Percentiles rank a stretch among this genome's conserved stretches.
phyloP scores from a whole-genome alignment of 306 rosid species.

The Betula pendula region DNA sequence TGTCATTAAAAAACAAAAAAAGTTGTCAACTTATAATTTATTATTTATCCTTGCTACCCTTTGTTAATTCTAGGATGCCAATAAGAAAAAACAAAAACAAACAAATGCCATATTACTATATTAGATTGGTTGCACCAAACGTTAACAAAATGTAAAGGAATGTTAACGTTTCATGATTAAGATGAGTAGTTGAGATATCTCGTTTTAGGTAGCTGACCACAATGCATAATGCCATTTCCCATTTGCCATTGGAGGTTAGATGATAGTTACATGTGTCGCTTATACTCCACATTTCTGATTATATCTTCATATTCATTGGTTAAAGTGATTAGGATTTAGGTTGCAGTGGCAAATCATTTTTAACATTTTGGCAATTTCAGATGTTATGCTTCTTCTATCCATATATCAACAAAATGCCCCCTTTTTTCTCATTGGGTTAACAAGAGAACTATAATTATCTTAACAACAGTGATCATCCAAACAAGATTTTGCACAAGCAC shows the following conservation, averaged over 20 bases:
- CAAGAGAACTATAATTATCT: too few species aligned
- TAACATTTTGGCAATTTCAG: neutral
- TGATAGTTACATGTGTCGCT: neutral
- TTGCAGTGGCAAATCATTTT: neutral
- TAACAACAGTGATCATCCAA: too few species aligned
- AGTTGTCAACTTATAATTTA: too few species aligned
- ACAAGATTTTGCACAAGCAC: too few species aligned
- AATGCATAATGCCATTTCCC: neutral
- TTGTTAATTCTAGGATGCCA: neutral
- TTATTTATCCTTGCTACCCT: neutral
- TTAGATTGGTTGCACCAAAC: conserved; percentile 36
- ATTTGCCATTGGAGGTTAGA: neutral
- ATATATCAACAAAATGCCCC: neutral
- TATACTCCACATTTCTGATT: neutral
- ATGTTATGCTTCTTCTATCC: neutral
- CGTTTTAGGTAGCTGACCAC: conserved; percentile 27
- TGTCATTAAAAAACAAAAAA: too few species aligned
- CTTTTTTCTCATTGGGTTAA: too few species aligned
- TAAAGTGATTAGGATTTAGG: neutral
- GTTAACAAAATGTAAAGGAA: conserved; percentile 36
- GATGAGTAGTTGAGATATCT: conserved; percentile 29
- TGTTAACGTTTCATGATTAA: conserved; percentile 23
- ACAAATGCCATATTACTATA: neutral
- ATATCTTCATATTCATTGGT: neutral
- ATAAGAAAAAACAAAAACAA: neutral